These are phyloP conservation scores for Dactylonectria macrodidyma DNA, from an alignment of 2,329 filamentous ascomycete species.

Conservation along the genomic window DNA sequence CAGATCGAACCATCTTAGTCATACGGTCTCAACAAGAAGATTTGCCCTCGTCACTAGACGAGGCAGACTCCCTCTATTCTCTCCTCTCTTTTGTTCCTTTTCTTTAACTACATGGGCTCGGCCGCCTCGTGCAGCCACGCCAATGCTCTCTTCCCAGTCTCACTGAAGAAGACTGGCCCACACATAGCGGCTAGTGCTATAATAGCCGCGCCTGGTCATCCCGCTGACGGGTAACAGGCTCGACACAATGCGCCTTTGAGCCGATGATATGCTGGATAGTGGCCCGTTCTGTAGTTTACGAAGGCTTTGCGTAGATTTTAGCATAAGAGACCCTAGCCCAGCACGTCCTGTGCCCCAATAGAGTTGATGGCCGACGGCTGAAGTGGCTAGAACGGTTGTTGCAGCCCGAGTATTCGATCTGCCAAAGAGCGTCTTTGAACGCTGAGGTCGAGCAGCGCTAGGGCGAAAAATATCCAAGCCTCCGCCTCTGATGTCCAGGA, in stretches of 20 bases:
- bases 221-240: conserved; percentile 27
- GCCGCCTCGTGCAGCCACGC: background rate
- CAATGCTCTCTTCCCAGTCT: conserved; percentile 5
- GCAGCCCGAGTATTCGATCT: too few species aligned
- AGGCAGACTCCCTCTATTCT: conserved; percentile 1
- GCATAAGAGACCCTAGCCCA: conserved; percentile 17
- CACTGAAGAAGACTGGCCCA: background rate
- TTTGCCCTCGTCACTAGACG: too few species aligned
- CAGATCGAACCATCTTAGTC: too few species aligned
- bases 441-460: too few species aligned
- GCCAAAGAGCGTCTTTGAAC: too few species aligned
- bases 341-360: conserved; percentile 19
- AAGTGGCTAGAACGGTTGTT: too few species aligned
- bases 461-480: too few species aligned
- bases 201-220: conserved; percentile 16
- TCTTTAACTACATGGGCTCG: conserved; percentile 16
- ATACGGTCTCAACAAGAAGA: too few species aligned
- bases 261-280: background rate
- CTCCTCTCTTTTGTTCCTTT: conserved; percentile 14
- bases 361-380: too few species aligned
- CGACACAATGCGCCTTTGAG: conserved; percentile 16
- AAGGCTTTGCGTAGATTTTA: conserved; percentile 14
- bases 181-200: conserved; percentile 7
- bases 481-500: too few species aligned
- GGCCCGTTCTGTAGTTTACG: background rate